Evolutionary conservation across 176 grass and related monocot genomes (phyloP).

Genomic region (Carex myosuroides): DNA sequence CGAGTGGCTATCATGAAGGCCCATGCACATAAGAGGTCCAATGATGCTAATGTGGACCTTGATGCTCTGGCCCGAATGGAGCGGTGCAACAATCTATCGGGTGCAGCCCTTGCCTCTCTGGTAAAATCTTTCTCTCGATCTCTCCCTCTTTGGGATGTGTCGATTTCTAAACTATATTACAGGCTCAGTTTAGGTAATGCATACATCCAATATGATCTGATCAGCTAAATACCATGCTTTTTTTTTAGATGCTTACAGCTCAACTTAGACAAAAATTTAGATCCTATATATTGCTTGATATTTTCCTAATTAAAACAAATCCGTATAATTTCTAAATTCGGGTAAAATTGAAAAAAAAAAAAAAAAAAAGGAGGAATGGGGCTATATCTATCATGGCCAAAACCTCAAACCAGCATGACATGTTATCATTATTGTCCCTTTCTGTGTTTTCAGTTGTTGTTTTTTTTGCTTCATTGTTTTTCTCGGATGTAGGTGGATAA

Average conservation of each 20-base stretch:
- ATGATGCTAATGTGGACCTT: conserved; percentile 49
- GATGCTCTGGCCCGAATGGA: conserved; percentile 35
- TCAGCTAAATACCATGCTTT: not conserved
- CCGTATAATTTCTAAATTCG: not conserved
- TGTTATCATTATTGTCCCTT: not conserved
- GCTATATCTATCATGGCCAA: not conserved
- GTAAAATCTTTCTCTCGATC: conserved; percentile 22
- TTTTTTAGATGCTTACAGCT: not conserved
- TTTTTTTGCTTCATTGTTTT: not conserved
- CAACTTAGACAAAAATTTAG: not conserved
- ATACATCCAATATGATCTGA: not conserved
- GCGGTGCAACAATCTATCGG: conserved; percentile 60
- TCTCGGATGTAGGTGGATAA: conserved; percentile 53
- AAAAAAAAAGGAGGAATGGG: not conserved
- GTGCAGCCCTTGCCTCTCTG: conserved; percentile 64
- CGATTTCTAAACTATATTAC: too few species aligned
- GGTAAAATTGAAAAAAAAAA: not conserved
- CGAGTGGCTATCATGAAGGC: conserved; percentile 62
- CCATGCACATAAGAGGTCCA: conserved; percentile 46
- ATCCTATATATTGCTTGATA: not conserved
- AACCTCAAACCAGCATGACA: not conserved
- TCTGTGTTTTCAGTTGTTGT: not conserved
- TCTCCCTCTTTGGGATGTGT: not conserved
- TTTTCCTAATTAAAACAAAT: not conserved
- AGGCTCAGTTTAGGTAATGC: too few species aligned